A percentile compares a stretch with the other conserved stretches of the same genome.
phyloP scores from a whole-genome alignment of 2,329 filamentous ascomycete species.

The Colletotrichum chlorophyti region DNA sequence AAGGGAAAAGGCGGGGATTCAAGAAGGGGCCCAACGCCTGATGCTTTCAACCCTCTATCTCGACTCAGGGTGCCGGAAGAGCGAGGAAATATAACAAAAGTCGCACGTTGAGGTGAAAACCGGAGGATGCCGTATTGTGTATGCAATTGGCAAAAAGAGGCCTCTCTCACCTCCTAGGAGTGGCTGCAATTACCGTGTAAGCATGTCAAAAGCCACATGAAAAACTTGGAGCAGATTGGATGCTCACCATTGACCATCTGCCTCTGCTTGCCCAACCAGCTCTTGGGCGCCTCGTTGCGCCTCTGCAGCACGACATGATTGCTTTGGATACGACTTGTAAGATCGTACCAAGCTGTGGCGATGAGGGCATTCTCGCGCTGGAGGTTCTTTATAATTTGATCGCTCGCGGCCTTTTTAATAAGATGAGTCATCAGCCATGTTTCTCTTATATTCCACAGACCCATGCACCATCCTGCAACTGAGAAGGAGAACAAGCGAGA shows the following conservation, averaged over 20 bases:
- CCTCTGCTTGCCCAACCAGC: slow-evolving; percentile 86
- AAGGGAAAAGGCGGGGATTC: neutral
- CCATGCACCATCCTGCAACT: too few relatives aligned
- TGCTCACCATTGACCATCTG: slow-evolving; percentile 67
- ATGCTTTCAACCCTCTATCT: slow-evolving; percentile 1
- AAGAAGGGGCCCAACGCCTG: neutral
- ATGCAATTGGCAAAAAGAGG: neutral
- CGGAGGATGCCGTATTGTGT: neutral
- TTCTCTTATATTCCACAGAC: too few relatives aligned
- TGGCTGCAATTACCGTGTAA: slow-evolving; percentile 28
- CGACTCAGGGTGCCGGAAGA: neutral
- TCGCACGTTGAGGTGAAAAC: neutral
- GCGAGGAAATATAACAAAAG: neutral
- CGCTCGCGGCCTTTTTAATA: slow-evolving; percentile 51
- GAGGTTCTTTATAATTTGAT: slow-evolving; percentile 70
- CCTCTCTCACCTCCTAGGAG: slow-evolving; percentile 30
- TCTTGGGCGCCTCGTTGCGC: slow-evolving; percentile 76
- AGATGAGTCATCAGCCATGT: neutral
- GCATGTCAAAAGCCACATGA: too few relatives aligned
- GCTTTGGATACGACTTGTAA: slow-evolving; percentile 79
- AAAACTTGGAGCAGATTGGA: too few relatives aligned
- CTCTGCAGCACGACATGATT: slow-evolving; percentile 82
- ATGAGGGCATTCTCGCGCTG: slow-evolving; percentile 81
- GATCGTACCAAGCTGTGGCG: slow-evolving; percentile 85
- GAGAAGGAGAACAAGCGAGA: too few relatives aligned